phyloP scores from a whole-genome alignment of 2,329 filamentous ascomycete species.

The Neonectria magnoliae region DNA sequence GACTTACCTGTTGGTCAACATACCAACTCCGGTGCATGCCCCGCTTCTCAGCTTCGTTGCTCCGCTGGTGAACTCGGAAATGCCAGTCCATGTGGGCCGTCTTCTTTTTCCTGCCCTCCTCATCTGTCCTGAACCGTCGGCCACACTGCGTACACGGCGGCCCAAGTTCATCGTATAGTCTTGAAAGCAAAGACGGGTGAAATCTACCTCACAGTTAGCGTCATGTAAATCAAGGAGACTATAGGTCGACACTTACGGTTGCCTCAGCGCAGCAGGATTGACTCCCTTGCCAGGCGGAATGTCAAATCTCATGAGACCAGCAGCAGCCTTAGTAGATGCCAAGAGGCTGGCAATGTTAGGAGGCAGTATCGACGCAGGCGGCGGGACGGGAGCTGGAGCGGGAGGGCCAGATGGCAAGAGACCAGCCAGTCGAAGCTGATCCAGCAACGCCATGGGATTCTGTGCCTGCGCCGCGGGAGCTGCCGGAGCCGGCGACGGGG shows the following conservation, averaged over 20 bases:
- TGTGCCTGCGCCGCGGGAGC: constrained; percentile 49
- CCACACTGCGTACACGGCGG: constrained; percentile 93
- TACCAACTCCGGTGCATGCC: constrained; percentile 96
- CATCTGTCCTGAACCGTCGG: constrained; percentile 81
- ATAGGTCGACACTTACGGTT: constrained; percentile 65
- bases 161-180: constrained; percentile 82
- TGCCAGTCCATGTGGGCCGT: constrained; percentile 97
- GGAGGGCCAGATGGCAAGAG: constrained; percentile 61
- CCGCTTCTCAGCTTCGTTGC: constrained; percentile 84
- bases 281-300: constrained; percentile 66
- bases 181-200: constrained; percentile 77
- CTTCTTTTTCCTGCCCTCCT: constrained; percentile 85
- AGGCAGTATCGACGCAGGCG: constrained; percentile 46
- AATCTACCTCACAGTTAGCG: constrained; percentile 59
- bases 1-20: constrained; percentile 81
- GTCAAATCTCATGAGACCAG: constrained; percentile 37
- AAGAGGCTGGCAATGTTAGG: constrained; percentile 51
- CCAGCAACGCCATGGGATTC: constrained; percentile 70
- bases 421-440: constrained; percentile 74
- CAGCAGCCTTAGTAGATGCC: constrained; percentile 45
- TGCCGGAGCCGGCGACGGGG: constrained; percentile 45
- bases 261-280: constrained; percentile 74
- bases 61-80: constrained; percentile 90
- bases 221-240: background rate
- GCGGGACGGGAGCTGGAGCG: constrained; percentile 46